Evolutionary conservation across 1,139 yeast species (phyloP).

Genomic region (Wickerhamomyces sp.): DNA sequence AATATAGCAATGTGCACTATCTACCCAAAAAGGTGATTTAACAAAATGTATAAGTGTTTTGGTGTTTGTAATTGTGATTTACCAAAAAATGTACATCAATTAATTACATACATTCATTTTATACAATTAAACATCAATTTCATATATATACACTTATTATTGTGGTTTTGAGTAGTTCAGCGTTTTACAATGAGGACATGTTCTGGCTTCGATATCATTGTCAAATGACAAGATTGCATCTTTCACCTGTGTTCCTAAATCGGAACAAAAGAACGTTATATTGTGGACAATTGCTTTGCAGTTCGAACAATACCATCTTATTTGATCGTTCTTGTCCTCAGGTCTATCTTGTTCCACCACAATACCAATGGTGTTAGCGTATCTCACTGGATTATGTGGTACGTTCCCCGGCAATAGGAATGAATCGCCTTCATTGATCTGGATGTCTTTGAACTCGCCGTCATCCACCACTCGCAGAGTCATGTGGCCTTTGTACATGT

Average conservation of each 20-base stretch:
- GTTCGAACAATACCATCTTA: constrained; percentile 81
- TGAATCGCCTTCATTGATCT: constrained; percentile 81
- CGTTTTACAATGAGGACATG: constrained; percentile 74
- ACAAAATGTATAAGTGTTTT: no score
- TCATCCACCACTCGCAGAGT: constrained; percentile 80
- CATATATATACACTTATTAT: not conserved
- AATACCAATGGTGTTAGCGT: constrained; percentile 78
- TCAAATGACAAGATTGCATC: constrained; percentile 76
- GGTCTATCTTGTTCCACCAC: constrained; percentile 97
- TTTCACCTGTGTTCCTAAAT: constrained; percentile 88
- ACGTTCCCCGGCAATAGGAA: constrained; percentile 78
- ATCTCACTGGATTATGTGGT: constrained; percentile 91
- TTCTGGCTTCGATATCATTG: constrained; percentile 54
- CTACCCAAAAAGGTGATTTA: no score
- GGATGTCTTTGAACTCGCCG: constrained; percentile 69
- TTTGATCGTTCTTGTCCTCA: constrained; percentile 55
- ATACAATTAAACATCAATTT: no score
- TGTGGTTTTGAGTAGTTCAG: constrained; percentile 59
- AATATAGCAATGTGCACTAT: no score
- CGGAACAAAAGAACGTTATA: constrained; percentile 66
- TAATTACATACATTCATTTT: not conserved
- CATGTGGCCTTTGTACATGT: constrained; percentile 84
- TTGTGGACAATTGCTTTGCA: constrained; percentile 68
- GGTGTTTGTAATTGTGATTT: no score
- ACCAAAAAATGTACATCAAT: not conserved